Percentiles rank a stretch among this genome's conserved stretches.
Evolutionary conservation across 345 rosid genomes (phyloP).

Genomic region (Populus davidiana): DNA sequence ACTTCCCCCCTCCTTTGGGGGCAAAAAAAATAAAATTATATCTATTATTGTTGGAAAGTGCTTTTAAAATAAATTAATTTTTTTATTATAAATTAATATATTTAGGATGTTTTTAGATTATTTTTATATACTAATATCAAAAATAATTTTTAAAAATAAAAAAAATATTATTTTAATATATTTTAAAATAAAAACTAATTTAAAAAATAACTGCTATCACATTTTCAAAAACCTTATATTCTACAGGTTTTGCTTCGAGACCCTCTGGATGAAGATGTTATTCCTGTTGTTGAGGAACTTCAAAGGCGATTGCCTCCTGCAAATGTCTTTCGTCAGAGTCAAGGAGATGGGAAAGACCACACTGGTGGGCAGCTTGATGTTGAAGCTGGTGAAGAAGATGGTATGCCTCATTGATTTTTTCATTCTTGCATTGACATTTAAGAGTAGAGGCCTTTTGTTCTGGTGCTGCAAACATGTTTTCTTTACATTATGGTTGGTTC

Average conservation of each 20-base stretch:
- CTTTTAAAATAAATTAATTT: too few relatives aligned
- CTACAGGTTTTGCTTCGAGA: slow-evolving; percentile 93
- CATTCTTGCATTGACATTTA: neutral
- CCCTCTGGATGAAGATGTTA: slow-evolving; percentile 69
- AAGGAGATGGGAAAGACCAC: slow-evolving; percentile 48
- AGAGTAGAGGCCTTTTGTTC: neutral
- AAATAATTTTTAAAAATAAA: too few relatives aligned
- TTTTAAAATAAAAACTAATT: too few relatives aligned
- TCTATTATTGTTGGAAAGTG: too few relatives aligned
- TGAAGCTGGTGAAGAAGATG: slow-evolving; percentile 87
- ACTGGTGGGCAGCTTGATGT: slow-evolving; percentile 46
- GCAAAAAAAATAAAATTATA: neutral
- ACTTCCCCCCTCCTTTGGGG: neutral
- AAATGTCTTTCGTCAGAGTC: slow-evolving; percentile 36
- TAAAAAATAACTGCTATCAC: too few relatives aligned
- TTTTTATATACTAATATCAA: too few relatives aligned
- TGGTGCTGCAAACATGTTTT: neutral
- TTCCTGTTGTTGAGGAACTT: slow-evolving; percentile 90
- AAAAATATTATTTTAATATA: too few relatives aligned
- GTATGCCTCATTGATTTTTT: slow-evolving; percentile 35
- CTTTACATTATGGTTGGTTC: neutral
- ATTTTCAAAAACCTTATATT: too few relatives aligned
- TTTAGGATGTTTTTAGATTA: too few relatives aligned
- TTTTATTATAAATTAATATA: too few relatives aligned
- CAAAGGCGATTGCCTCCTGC: slow-evolving; percentile 63